A percentile compares a stretch with the other conserved stretches of the same genome.
phyloP scores from a whole-genome alignment of 495 filamentous ascomycete species.

The Penicillium canescens region DNA sequence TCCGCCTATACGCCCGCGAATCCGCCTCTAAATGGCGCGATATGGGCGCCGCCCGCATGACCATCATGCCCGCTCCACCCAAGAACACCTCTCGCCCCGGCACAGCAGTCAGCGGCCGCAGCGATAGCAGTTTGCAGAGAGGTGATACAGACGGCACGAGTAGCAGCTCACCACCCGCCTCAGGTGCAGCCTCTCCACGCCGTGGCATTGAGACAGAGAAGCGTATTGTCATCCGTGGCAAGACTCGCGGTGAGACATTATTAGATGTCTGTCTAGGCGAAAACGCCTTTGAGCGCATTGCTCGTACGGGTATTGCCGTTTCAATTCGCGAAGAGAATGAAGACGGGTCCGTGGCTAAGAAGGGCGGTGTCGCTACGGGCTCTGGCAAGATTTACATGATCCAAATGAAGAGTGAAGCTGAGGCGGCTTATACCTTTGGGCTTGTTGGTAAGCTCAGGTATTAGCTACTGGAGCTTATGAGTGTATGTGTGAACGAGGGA shows the following conservation, averaged over 20 bases:
- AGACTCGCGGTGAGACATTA: constrained; percentile 65
- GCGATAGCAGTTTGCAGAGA: constrained; percentile 19
- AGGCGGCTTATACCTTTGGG: constrained; percentile 61
- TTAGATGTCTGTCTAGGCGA: constrained; percentile 83
- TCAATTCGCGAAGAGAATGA: constrained; percentile 82
- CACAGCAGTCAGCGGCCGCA: constrained; percentile 30
- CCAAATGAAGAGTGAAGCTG: constrained; percentile 67
- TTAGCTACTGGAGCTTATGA: constrained; percentile 20
- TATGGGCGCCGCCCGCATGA: constrained; percentile 78
- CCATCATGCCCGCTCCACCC: constrained; percentile 69
- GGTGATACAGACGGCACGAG: constrained; percentile 20
- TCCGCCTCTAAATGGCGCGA: constrained; percentile 83
- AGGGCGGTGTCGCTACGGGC: constrained; percentile 69
- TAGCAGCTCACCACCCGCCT: constrained; percentile 27
- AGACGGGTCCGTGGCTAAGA: constrained; percentile 64
- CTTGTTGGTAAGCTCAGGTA: constrained; percentile 61
- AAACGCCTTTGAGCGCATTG: constrained; percentile 81
- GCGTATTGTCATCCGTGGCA: constrained; percentile 72
- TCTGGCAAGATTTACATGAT: constrained; percentile 80
- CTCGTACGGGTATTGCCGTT: constrained; percentile 79
- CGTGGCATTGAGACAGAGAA: constrained; percentile 60
- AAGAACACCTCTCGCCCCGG: constrained; percentile 47
- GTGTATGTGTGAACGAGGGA: constrained; percentile 2
- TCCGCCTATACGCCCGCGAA: constrained; percentile 77
- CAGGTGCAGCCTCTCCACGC: constrained; percentile 38